Percentiles rank a stretch among this genome's conserved stretches.
phyloP scores from a whole-genome alignment of 2,329 filamentous ascomycete species.

The Xylaria sp. region DNA sequence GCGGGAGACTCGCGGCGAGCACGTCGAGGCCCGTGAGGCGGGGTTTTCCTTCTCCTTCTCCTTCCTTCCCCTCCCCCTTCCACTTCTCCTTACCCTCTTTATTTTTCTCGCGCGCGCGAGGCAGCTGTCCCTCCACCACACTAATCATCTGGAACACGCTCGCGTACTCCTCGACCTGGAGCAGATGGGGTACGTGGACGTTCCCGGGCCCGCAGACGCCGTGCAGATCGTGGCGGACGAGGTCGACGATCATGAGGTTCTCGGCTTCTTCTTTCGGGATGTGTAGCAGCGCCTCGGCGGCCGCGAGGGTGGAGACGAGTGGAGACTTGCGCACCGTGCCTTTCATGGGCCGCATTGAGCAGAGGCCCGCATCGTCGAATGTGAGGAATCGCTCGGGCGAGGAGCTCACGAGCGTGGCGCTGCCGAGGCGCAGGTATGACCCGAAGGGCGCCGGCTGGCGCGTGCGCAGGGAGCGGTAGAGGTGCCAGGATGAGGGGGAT shows the following conservation, averaged over 20 bases:
- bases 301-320: constrained; percentile 72
- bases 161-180: constrained; percentile 90
- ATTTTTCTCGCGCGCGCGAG: constrained; percentile 40
- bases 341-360: constrained; percentile 93
- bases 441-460: constrained; percentile 87
- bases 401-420: constrained; percentile 79
- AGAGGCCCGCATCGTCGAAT: constrained; percentile 63
- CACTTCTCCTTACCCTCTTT: not conserved
- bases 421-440: constrained; percentile 78
- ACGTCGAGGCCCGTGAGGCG: constrained; percentile 76
- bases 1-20: constrained; percentile 80
- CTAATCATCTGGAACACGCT: constrained; percentile 93
- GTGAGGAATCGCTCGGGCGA: constrained; percentile 91
- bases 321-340: constrained; percentile 85
- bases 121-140: constrained; percentile 78
- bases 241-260: constrained; percentile 97
- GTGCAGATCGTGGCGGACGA: constrained; percentile 93
- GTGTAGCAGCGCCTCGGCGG: constrained; percentile 78
- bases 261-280: constrained; percentile 92
- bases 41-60: not conserved
- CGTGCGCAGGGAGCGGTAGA: constrained; percentile 76
- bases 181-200: constrained; percentile 80
- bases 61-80: too few species aligned
- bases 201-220: constrained; percentile 80
- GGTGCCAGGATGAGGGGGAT: constrained; percentile 68